A percentile compares a stretch with the other conserved stretches of the same genome.
Conservation (phyloP, 2,329 filamentous ascomycete species). For the Juglanconis sp. region DNA sequence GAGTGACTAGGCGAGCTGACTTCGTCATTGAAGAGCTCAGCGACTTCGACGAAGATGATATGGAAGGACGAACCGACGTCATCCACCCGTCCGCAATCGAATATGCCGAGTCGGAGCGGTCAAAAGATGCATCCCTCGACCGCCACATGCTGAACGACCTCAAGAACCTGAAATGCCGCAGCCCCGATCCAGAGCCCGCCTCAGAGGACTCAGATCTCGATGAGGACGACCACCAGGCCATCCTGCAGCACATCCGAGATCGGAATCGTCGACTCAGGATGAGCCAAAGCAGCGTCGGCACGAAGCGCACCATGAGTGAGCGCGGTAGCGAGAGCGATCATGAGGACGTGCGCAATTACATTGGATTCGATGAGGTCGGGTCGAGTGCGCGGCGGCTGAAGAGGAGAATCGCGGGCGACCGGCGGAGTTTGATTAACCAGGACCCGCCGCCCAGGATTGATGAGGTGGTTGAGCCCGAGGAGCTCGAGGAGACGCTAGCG, state of each 20-base stretch:
- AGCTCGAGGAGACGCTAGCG: conserved; percentile 40
- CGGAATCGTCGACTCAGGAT: conserved; percentile 43
- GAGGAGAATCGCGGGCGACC: conserved; percentile 40
- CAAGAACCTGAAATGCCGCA: conserved; percentile 42
- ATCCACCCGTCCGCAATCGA: conserved; percentile 46
- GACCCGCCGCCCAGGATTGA: conserved; percentile 51
- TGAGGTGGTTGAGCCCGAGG: conserved; percentile 48
- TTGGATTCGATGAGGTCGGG: conserved; percentile 39
- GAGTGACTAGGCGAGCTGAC: conserved; percentile 21
- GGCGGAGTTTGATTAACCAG: conserved; percentile 46
- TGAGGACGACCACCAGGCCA: conserved; percentile 34
- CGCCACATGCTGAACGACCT: conserved; percentile 42
- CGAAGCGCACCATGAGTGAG: conserved; percentile 52
- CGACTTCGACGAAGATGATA: conserved; percentile 44
- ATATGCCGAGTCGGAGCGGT: conserved; percentile 38
- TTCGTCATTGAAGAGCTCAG: conserved; percentile 43
- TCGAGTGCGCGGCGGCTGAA: conserved; percentile 47
- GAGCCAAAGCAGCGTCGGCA: conserved; percentile 50
- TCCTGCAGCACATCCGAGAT: conserved; percentile 39
- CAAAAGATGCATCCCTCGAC: conserved; percentile 37
- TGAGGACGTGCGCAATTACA: conserved; percentile 36
- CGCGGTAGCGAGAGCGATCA: conserved; percentile 48
- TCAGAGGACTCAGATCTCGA: conserved; percentile 37
- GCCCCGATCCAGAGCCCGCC: conserved; percentile 34
- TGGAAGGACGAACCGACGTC: conserved; percentile 38